Evolutionary conservation across 179 eudicot genomes (phyloP).

Genomic region (Pouteria campechiana): DNA sequence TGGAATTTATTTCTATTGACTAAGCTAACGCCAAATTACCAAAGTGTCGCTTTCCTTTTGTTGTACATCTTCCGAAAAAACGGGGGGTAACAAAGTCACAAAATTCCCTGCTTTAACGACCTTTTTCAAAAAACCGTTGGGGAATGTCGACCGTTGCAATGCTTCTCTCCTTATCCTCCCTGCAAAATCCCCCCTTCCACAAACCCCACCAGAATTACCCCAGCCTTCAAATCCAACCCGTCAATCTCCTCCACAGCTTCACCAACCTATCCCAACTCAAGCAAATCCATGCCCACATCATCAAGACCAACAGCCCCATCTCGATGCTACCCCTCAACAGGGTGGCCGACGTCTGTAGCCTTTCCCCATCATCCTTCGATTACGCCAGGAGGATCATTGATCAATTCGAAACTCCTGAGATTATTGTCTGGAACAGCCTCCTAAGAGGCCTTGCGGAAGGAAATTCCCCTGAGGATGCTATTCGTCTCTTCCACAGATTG

Average conservation of each 20-base stretch:
- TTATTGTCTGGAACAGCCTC: slow-evolving; percentile 23
- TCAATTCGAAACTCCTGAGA: not conserved
- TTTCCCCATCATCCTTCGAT: slow-evolving; percentile 20
- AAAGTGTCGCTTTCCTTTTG: no score
- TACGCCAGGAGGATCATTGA: slow-evolving; percentile 18
- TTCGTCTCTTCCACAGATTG: slow-evolving; percentile 17
- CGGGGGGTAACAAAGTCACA: no score
- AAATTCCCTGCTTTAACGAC: no score
- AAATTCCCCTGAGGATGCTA: slow-evolving; percentile 15
- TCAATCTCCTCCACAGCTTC: slow-evolving; percentile 13
- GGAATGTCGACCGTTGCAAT: no score
- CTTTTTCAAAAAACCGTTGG: no score
- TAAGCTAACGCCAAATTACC: no score
- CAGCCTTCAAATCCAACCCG: no score
- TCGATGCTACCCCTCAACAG: slow-evolving; percentile 17
- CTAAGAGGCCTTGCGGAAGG: slow-evolving; percentile 18
- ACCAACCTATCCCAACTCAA: slow-evolving; percentile 23
- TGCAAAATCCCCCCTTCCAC: not conserved
- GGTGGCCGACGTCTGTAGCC: slow-evolving; percentile 25
- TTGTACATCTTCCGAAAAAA: no score
- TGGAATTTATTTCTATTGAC: no score
- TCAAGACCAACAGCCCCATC: slow-evolving; percentile 18
- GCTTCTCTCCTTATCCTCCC: no score
- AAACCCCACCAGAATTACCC: not conserved
- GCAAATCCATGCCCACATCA: slow-evolving; percentile 23